Evolutionary conservation across 148 eudicot species (phyloP), one percentile per base, ranked within the genome.

Genomic region (Nepenthes gracilis): DNA sequence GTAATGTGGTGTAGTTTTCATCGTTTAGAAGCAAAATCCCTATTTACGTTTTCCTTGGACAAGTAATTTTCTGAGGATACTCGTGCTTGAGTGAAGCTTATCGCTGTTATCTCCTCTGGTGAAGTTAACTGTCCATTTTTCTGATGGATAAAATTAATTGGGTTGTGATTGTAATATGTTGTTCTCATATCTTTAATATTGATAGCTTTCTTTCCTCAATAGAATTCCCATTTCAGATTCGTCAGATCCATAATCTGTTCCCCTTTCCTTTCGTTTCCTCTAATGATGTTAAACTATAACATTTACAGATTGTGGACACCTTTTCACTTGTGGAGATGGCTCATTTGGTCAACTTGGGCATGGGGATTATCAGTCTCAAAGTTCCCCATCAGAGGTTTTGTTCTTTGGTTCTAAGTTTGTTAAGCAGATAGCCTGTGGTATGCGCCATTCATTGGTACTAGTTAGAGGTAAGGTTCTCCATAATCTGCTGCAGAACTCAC

Each of bases 281-380:
- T n/a, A 11, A 5, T 10, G 15, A 10, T 49, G 11, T 49, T 2
- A 11, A 49, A 2, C 15, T 33, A 55, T 35, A 55, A 55, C 2
- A 35, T 34, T 36, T 64, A 51, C 76, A 92, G 96, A 82, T 59
- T 64, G 64, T 37, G 98, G 98, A 60, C 61, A 64, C 59, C 79
- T 88, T 62, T 86, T 83, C 74, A 92, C 95, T 43, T 92, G 96
- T 76, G 98, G 98, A 67, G 96, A 92, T 74, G 96, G 96, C 67
- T 82, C 94, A 7, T 92, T 92, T 76, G 98, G 98, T 68, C 98
- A 92, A 78, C 92, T 92, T 70, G 98, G 98, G 52, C 88, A 83
- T 64, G 89, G 91, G 50, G 88, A 92, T 80, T 73, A 66, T 68
- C 74, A 72, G 60, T 82, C 88, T 1, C 71, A 61, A 58, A 70